Base-by-base conservation (phyloP, 257 asterid genomes). In the Solanum chiquidenum region DNA sequence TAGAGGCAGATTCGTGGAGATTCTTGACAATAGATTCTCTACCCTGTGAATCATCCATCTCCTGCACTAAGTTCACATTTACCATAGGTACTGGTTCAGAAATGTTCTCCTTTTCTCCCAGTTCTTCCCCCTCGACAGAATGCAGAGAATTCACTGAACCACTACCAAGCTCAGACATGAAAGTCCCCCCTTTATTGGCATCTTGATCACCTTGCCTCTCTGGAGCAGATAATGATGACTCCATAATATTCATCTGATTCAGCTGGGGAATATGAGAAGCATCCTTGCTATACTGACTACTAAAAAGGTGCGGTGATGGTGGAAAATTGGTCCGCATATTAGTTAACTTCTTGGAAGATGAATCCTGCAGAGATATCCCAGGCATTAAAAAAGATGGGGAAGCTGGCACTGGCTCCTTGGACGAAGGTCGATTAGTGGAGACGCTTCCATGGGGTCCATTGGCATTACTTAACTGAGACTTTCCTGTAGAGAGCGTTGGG, bases 1-100 rank as follows among this genome's bases (percentile, higher is more conserved):
- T 91, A 74, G 96, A 93, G 88, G 93, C 86, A 71, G 98, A 91
- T 79, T 94, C 95, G 3, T 88, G 88, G 27, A 58, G 87, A 90
- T 93, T 91, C 88, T 89, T 89, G 75, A 86, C 68, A 86, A 88
- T 80, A 42, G 92, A 89, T 87, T 88, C 90, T 90, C 89, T 91
- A 68, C 92, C 94, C 58, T 86, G 87, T 76, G 93, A 86, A 40
- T 84, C 89, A 71, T 88, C 88, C 79, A 83, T 86, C 88, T 91
- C 88, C 42, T 90, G 89, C 76, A 38, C 92, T 9, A 85, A 49
- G 83, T 87, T 90, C 77, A 55, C 83, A 85, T 87, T 88, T 86
- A 76, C 87, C 21, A 80, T 88, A 74, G 90, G 76, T 88, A 38
- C 86, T 76, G 86, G 86, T 74, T 88, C 92, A 34, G 90, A 86